Percentiles rank a stretch among this genome's conserved stretches.
phyloP scores from a whole-genome alignment of 225 moss, liverwort and hornwort genomes.

The Polytrichum commune region DNA sequence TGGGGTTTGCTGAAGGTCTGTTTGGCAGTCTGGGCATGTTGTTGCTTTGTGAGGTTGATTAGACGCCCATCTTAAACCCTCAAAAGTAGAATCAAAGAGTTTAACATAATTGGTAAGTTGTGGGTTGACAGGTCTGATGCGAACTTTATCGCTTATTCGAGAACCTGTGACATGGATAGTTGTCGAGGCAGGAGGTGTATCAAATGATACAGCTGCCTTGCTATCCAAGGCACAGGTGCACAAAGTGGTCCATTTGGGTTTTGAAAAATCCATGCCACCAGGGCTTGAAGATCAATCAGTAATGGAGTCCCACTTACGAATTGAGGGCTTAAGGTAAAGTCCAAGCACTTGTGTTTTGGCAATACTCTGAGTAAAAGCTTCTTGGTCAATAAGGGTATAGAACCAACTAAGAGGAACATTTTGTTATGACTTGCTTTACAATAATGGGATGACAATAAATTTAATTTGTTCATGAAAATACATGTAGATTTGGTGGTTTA shows the following conservation, averaged over 20 bases:
- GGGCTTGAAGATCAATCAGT: constrained; percentile 59
- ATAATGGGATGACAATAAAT: not conserved
- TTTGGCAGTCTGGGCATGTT: constrained; percentile 1
- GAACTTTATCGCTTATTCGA: constrained; percentile 69
- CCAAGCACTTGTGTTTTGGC: not conserved
- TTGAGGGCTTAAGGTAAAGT: constrained; percentile 74
- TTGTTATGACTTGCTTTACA: too few relatives aligned
- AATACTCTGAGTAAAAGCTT: too few relatives aligned
- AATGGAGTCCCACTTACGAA: constrained; percentile 64
- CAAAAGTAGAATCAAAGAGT: too few relatives aligned
- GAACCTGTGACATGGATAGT: constrained; percentile 83
- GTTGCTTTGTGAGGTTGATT: too few relatives aligned
- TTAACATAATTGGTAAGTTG: not conserved
- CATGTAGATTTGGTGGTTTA: too few relatives aligned
- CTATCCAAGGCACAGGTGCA: constrained; percentile 56
- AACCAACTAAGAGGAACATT: too few relatives aligned
- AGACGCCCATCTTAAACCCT: too few relatives aligned
- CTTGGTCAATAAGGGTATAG: too few relatives aligned
- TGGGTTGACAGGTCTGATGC: constrained; percentile 57
- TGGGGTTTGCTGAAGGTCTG: not conserved
- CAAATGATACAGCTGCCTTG: constrained; percentile 55
- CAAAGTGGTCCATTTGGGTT: constrained; percentile 53
- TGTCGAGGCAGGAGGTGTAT: constrained; percentile 70
- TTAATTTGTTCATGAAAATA: too few relatives aligned
- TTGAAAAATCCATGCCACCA: constrained; percentile 49